Percentiles rank a stretch among this genome's conserved stretches.
Evolutionary conservation across 2,329 filamentous ascomycete species (phyloP).

Genomic region (Cordyceps cateniannulata): DNA sequence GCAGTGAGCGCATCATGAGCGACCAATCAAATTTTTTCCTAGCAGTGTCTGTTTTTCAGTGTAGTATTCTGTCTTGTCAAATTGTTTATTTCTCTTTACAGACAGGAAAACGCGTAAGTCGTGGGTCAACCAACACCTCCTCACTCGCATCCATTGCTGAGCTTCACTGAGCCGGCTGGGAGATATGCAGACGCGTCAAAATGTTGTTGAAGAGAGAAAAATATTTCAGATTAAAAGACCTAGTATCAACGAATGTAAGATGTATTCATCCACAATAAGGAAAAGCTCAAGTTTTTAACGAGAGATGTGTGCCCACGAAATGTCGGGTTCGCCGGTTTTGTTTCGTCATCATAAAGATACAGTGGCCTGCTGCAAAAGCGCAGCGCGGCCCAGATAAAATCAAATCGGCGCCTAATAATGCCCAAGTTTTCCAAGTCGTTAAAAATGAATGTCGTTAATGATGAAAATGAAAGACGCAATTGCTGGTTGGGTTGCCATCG

Average conservation of each 20-base stretch:
- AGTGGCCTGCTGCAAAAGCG: not conserved
- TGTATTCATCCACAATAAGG: not conserved
- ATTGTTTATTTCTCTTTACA: not conserved
- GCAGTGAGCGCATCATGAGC: not conserved
- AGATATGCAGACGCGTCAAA: too few species aligned
- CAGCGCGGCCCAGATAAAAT: slow-evolving; percentile 5
- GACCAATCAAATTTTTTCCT: not conserved
- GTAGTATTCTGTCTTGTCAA: not conserved
- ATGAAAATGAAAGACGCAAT: not conserved
- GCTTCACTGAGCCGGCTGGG: too few species aligned
- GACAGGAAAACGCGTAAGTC: not conserved
- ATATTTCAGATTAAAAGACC: not conserved
- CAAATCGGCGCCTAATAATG: slow-evolving; percentile 2
- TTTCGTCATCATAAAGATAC: not conserved
- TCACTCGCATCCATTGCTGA: too few species aligned
- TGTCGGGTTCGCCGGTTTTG: not conserved
- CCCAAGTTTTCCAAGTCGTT: slow-evolving; percentile 4
- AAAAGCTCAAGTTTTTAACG: not conserved
- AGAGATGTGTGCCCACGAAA: not conserved
- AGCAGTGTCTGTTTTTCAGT: not conserved
- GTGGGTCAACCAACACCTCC: not conserved
- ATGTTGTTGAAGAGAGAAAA: not conserved
- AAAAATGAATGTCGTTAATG: slow-evolving; percentile 8
- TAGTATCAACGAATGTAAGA: not conserved
- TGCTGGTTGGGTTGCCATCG: not conserved